Evolutionary conservation across 1,284 basidiomycete genomes (phyloP).

Genomic region (Heliocybe sulcata): DNA sequence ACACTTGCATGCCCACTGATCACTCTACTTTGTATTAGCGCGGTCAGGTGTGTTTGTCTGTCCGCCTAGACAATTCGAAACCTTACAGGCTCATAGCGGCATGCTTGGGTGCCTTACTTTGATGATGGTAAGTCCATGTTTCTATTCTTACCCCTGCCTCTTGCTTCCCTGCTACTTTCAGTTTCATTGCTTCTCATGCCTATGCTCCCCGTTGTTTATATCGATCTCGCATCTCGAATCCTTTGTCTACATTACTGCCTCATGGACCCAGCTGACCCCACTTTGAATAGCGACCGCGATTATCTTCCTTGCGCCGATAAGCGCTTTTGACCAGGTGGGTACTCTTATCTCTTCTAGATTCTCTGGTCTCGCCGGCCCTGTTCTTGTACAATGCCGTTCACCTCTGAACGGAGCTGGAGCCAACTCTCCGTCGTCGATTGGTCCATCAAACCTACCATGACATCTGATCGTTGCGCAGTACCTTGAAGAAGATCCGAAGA

Average conservation of each 20-base stretch:
- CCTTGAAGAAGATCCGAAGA: constrained; percentile 70
- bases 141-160: constrained; percentile 2
- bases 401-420: constrained; percentile 2
- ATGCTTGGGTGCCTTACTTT: constrained; percentile 76
- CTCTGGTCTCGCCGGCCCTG: background rate
- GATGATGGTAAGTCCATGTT: constrained; percentile 57
- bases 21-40: constrained; percentile 25
- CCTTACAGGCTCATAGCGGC: constrained; percentile 37
- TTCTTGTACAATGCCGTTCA: constrained; percentile 2
- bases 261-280: constrained; percentile 2
- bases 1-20: constrained; percentile 6
- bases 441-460: too few relatives aligned
- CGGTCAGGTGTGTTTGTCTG: constrained; percentile 37
- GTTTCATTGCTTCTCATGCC: constrained; percentile 4
- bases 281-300: constrained; percentile 51
- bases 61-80: background rate
- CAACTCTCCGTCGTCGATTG: constrained; percentile 4
- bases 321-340: constrained; percentile 73
- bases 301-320: constrained; percentile 73
- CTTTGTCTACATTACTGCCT: constrained; percentile 1
- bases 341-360: background rate
- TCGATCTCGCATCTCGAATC: background rate
- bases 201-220: background rate
- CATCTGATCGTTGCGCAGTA: constrained; percentile 45
- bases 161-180: constrained; percentile 5